Base-by-base conservation (phyloP, 1,284 basidiomycete genomes). In the Cutaneotrichosporon sp. region DNA sequence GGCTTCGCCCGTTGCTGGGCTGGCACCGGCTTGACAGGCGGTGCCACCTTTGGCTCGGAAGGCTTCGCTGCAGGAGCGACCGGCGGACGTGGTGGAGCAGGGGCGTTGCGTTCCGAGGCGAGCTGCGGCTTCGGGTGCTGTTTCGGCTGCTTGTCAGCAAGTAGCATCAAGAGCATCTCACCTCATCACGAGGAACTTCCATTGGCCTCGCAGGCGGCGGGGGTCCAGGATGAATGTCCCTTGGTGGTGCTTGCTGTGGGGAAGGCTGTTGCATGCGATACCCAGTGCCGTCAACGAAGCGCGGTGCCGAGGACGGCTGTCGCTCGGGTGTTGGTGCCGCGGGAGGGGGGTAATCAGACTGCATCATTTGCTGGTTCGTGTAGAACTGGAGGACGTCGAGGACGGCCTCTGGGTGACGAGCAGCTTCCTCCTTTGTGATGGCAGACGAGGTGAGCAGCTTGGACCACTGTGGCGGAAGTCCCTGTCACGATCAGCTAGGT, bases 321-420 rank as follows among this genome's bases (percentile, higher is more conserved):
- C 56, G 47, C 18, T 65, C 33, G 59, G 63, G n/a, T 89, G 87
- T 78, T 93, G 58, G 25, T 7, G 34, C 16, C 5, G 36, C 36
- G n/a, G 27, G 47, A 14, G 56, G 27, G 1, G 64, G 36, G 33
- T 72, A 70, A 6, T 71, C 69, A 4, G 52, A 51, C 22, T 72
- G 65, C 10, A 72, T 72, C 64, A 72, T 94, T 82, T 97, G 93
- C 71, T 94, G 93, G 76, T 97, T 92, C 14, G 95, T 98, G 80
- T 98, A 98, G 82, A 98, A 99, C 74, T 98, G 94, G 61, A 99
- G 87, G 0, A 97, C 95, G 68, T 98, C 95, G 18, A 98, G 84
- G 16, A 99, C 95, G 1, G 95, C 95, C 73, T 98, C 95, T 0
- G 95, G 95, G 74, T 99, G 91, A 76, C 91, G 92, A 13, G 91